Base-by-base conservation (phyloP, 306 rosid genomes). In the Trifolium subterraneum region DNA sequence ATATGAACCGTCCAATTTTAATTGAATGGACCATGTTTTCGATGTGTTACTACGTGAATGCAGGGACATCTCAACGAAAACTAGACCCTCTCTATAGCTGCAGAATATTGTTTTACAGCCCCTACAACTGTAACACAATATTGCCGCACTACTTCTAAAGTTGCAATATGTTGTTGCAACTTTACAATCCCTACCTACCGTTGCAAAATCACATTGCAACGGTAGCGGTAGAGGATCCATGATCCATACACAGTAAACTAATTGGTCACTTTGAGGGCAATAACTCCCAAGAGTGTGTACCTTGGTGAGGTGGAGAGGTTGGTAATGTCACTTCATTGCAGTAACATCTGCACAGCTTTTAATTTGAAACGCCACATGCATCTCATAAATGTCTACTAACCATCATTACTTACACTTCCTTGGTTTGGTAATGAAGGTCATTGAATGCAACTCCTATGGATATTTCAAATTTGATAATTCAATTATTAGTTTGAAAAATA, bases 361-460 rank as follows among this genome's bases (percentile, higher is more conserved):
- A 82, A 72, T 75, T 80, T 81, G 78, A 68, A 72, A 48, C 44
- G 73, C 68, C 97, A 90, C 97, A 87, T 90, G 97, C 75, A 79
- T 16, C 80, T 87, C 88, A 87, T 89, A 76, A 93, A 88, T 59
- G 83, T 64, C 31, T 54, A 62, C 82, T 71, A 63, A 80, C 80
- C 77, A 42, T 76, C 59, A 11, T 27, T 64, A 64, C 80, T 27
- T 64, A 64, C 80, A 68, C 78, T 59, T 27, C 36, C 72, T 71
- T 73, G 75, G 70, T 41, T 48, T 77, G 67, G 70, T 64, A 25
- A 83, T 61, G 4, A 64, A 70, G 39, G 19, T 51, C 80, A 82
- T 75, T 85, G 20, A 83, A 83, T 54, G 72, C 45, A 44, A 62
- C 70, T 75, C 64, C 22, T 44, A 51, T 68, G 64, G 62, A 31